Base-by-base conservation (phyloP, 805 yeast genomes). In the Yarrowia osloensis region DNA sequence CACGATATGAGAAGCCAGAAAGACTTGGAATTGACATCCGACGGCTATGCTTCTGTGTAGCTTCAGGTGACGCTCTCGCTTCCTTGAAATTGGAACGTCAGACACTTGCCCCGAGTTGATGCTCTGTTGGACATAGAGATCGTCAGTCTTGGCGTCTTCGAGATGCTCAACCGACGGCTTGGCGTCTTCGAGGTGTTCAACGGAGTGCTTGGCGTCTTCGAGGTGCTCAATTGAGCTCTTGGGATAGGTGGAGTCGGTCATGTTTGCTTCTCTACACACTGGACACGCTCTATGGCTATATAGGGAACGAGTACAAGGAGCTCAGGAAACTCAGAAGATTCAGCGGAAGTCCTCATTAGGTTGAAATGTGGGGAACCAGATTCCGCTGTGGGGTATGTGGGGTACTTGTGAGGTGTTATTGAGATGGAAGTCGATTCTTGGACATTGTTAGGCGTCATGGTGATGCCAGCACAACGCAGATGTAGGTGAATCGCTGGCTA, bases 1-100 rank as follows among this genome's bases (percentile, higher is more conserved):
- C 7, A 52, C 59, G 13, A 52, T 52, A 9, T 52, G 59, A 15
- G 59, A 52, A n/a, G 59, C 59, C 4, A 52, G 17, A 22, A 52
- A 52, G 9, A 52, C 42, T 9, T 52, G 59, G 4, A 52, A 22
- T 12, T 52, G 59, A 3, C 28, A 33, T 6, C 59, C 59, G 22
- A 52, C 15, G 15, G 59, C 59, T 9, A 52, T 33, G 21, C 59
- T 52, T 33, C 59, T 21, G 42, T 52, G 59, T 0, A 52, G 31
- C 17, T 52, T 52, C 29, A 52, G 59, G 7, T 22, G 59, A 2
- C 42, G 31, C 5, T 26, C 57, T 22, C 17, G 4, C 21, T 50
- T 50, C 7, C 6, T 17, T 3, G 40, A 31, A 15, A 50, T 19
- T 6, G 21, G 6, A 9, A 50, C 26, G 1, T 31, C 42, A 4